Evolutionary conservation across 257 asterid genomes (phyloP).

Genomic region (Lycium ferocissimum): DNA sequence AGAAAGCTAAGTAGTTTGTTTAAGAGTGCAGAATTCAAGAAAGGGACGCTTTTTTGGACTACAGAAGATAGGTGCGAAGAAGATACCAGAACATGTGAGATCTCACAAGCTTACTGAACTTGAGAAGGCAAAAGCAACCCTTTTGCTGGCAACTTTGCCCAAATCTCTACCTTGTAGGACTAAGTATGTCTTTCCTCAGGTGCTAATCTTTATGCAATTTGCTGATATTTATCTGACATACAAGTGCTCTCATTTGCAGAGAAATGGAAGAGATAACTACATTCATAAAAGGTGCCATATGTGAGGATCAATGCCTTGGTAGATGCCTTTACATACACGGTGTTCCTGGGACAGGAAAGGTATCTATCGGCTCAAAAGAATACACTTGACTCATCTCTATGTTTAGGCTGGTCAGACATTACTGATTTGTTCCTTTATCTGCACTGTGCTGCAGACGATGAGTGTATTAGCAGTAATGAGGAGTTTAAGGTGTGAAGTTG

Average conservation of each 20-base stretch:
- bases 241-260: conserved; percentile 47
- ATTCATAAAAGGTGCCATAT: conserved; percentile 86
- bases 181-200: conserved; percentile 58
- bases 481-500: conserved; percentile 81
- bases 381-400: conserved; percentile 15
- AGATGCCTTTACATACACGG: conserved; percentile 96
- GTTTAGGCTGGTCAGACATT: conserved; percentile 19
- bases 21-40: conserved; percentile 65
- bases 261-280: conserved; percentile 91
- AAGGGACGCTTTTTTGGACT: conserved; percentile 81
- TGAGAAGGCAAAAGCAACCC: conserved; percentile 89
- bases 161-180: conserved; percentile 90
- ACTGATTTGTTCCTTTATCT: conserved; percentile 34
- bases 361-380: conserved; percentile 33
- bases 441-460: conserved; percentile 78
- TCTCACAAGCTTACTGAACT: conserved; percentile 85
- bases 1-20: conserved; percentile 43
- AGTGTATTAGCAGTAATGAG: conserved; percentile 88
- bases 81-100: conserved; percentile 88
- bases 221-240: conserved; percentile 16
- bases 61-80: conserved; percentile 86
- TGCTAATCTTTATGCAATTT: neutral
- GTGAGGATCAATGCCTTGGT: conserved; percentile 91
- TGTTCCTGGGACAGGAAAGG: conserved; percentile 99
- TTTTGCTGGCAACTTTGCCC: conserved; percentile 86